Conservation (phyloP, 2,329 filamentous ascomycete species). For the Metarhizium guizhouense region DNA sequence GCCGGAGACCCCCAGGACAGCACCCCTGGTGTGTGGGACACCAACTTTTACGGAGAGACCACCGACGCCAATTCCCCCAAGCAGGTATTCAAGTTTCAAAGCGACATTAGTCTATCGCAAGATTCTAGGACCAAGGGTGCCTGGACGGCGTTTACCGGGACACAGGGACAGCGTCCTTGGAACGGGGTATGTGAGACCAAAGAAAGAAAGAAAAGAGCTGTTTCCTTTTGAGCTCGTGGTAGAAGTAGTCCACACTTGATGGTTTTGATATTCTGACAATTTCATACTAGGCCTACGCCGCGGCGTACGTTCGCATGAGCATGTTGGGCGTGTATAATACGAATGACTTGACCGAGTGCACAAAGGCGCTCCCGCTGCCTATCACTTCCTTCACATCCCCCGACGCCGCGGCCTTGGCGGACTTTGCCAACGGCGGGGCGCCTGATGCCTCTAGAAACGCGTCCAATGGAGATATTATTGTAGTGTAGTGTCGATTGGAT, state of each 20-base stretch:
- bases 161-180: conserved; percentile 27
- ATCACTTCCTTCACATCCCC: neutral
- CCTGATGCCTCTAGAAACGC: neutral
- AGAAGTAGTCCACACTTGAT: neutral
- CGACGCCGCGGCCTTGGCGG: neutral
- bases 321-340: conserved; percentile 46
- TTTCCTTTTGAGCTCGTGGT: neutral
- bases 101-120: conserved; percentile 28
- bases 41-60: conserved; percentile 35
- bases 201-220: neutral
- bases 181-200: conserved; percentile 21
- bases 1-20: conserved; percentile 37
- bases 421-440: neutral
- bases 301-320: conserved; percentile 41
- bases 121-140: conserved; percentile 23
- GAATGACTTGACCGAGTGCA: conserved; percentile 44
- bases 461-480: neutral
- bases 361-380: conserved; percentile 24
- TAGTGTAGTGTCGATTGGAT: neutral
- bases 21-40: conserved; percentile 43
- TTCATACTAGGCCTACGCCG: conserved; percentile 32
- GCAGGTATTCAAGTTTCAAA: conserved; percentile 29
- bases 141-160: conserved; percentile 24
- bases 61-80: conserved; percentile 17
- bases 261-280: neutral